A percentile compares a stretch with the other conserved stretches of the same genome.
Conservation (phyloP, 2,329 filamentous ascomycete genomes). For the Chrysoporthe puriensis region DNA sequence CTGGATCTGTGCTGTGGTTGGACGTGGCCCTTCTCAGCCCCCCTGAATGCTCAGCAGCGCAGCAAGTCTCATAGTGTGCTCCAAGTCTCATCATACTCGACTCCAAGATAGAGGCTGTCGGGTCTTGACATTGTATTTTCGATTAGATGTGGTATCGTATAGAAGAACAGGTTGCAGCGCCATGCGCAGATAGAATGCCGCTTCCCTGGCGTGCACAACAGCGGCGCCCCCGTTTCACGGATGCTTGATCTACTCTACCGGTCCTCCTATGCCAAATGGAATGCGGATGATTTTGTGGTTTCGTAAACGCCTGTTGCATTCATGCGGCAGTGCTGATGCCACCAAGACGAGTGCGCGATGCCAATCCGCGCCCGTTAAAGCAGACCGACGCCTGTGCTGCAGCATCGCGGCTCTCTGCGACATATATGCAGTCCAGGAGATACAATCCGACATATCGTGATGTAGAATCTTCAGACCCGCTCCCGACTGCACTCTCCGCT, state of each 20-base stretch:
- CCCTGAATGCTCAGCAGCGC: not conserved
- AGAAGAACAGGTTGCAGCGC: slow-evolving; percentile 13
- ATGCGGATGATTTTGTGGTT: slow-evolving; percentile 24
- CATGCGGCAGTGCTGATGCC: not conserved
- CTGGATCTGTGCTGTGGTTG: not conserved
- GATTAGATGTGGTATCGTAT: slow-evolving; percentile 23
- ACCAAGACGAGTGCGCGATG: not conserved
- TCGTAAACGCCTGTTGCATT: slow-evolving; percentile 19
- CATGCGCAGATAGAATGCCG: slow-evolving; percentile 15
- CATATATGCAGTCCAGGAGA: slow-evolving; percentile 20
- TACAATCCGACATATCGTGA: slow-evolving; percentile 26
- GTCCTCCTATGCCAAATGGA: slow-evolving; percentile 21
- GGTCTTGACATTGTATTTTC: slow-evolving; percentile 10
- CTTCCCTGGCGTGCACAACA: not conserved
- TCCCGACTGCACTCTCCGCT: not conserved
- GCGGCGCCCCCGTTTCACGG: not conserved
- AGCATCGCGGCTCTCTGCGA: slow-evolving; percentile 20
- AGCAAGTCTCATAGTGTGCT: not conserved
- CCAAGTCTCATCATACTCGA: not conserved
- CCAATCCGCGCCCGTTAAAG: not conserved
- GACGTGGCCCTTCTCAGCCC: not conserved
- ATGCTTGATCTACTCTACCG: slow-evolving; percentile 6
- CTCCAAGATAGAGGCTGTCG: not conserved
- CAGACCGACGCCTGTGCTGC: slow-evolving; percentile 3
- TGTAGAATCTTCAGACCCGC: slow-evolving; percentile 9